Evolutionary conservation across 495 filamentous ascomycete genomes (phyloP), one percentile per base, ranked within the genome.

Genomic region (Aspergillus haitiensis): DNA sequence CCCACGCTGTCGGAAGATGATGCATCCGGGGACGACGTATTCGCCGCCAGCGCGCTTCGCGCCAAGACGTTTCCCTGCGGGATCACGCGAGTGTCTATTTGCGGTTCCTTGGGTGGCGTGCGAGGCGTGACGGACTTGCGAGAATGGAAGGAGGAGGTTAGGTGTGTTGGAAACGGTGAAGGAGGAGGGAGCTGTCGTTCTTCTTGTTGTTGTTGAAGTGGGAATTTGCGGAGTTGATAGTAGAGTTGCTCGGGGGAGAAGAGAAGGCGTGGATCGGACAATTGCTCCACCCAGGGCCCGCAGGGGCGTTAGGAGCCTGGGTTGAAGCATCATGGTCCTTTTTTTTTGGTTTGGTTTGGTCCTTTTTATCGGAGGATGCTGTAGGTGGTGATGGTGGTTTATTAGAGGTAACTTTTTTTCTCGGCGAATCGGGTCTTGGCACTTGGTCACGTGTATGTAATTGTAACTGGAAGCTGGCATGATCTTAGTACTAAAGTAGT

Each of bases 1-100:
- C 61, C 94, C 94, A 58, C 94, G 88, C 75, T 99, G 94, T 62
- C 88, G 87, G 84, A 95, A 99, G 75, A 99, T 93, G 72, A 99
- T 98, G 81, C 94, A 96, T 32, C 95, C 95, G 3, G 91, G 86
- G 48, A 93, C 86, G 11, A 99, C 94, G 70, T 90, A 93, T 74
- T 97, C 86, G 67, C 91, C 92, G 67, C 87, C 90, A 5, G 86
- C 85, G 80, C 91, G 93, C 80, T 99, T 99, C 6, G 92, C 92
- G 48, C 94, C 94, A 55, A 98, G 80, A 68, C 96, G 90, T 78
- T 97, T 97, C 56, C 94, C 92, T 12, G 92, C 84, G 2, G 92
- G 90, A 70, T 96, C 87, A 71, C 91, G 91, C 36, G 86, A 84
- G 69, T 85, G 83, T 62, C 87, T 73, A 72, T 87, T 96, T 72